phyloP scores from a whole-genome alignment of 306 rosid species.

The Cajanus cajan region DNA sequence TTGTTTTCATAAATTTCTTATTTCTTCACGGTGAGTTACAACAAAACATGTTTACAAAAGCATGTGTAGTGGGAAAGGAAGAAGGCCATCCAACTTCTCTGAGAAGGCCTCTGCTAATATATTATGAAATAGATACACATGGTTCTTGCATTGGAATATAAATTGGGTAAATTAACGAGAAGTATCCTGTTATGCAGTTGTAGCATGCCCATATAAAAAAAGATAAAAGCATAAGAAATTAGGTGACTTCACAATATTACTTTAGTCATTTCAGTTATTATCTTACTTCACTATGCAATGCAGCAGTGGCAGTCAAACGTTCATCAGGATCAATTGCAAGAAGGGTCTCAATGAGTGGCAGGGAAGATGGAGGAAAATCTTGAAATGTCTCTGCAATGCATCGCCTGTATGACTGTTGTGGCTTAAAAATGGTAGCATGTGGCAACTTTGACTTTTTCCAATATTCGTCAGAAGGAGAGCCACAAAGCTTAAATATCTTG shows the following conservation, averaged over 20 bases:
- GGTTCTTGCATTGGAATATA: neutral
- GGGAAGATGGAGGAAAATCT: conserved; percentile 47
- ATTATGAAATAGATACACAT: neutral
- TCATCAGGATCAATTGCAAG: conserved; percentile 49
- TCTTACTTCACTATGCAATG: conserved; percentile 59
- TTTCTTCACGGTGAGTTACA: neutral
- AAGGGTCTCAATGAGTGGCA: conserved; percentile 49
- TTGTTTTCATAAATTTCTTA: neutral
- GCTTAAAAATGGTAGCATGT: conserved; percentile 53
- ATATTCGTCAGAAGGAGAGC: conserved; percentile 52
- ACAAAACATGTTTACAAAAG: neutral
- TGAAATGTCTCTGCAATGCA: conserved; percentile 47
- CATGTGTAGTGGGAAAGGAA: neutral
- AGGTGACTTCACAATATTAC: conserved; percentile 13
- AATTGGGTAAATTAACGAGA: neutral
- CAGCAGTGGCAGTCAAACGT: conserved; percentile 48
- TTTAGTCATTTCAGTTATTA: conserved; percentile 21
- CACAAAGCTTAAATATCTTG: conserved; percentile 51
- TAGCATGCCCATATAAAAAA: neutral
- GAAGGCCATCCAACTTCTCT: neutral
- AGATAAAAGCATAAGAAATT: conserved; percentile 7
- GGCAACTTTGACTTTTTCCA: conserved; percentile 55
- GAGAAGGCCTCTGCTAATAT: neutral
- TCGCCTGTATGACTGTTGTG: conserved; percentile 50
- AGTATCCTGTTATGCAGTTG: neutral